These are phyloP conservation scores for Cladosporium sp. DNA, from an alignment of 2,329 filamentous ascomycete genomes.

Conservation along the genomic window DNA sequence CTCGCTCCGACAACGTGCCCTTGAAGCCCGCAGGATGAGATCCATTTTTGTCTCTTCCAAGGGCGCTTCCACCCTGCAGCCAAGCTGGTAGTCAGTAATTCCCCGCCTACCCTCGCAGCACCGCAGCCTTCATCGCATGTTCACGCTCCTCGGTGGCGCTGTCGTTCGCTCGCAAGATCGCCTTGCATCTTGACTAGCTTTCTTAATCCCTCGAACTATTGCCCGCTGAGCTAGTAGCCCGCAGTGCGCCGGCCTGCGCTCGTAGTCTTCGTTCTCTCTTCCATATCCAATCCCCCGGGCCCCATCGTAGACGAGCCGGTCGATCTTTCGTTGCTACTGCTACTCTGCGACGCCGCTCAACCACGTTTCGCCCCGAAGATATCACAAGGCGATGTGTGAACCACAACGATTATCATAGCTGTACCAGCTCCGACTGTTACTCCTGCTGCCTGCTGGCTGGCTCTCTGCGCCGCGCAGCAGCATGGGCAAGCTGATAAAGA, in stretches of 20 bases:
- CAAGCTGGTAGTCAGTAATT: constrained; percentile 8
- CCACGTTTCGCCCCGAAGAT: neutral
- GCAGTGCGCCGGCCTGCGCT: constrained; percentile 8
- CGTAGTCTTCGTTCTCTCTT: constrained; percentile 9
- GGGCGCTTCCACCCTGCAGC: constrained; percentile 13
- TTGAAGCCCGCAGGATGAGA: neutral
- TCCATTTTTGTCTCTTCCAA: constrained; percentile 7
- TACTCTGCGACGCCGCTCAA: neutral
- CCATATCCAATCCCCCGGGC: constrained; percentile 8
- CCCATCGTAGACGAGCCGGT: constrained; percentile 7
- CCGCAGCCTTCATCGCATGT: constrained; percentile 13
- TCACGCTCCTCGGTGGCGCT: constrained; percentile 6
- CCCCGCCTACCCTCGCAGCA: neutral
- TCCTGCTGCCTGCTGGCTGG: neutral
- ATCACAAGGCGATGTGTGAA: constrained; percentile 1
- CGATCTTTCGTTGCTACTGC: constrained; percentile 3
- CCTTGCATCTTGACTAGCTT: constrained; percentile 8
- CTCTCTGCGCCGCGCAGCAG: constrained; percentile 18
- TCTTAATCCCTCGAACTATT: neutral
- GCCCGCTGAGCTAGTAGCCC: neutral
- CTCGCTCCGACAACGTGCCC: constrained; percentile 1
- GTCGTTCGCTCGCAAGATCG: constrained; percentile 6
- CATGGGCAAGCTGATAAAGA: constrained; percentile 99
- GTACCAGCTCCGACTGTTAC: constrained; percentile 1
- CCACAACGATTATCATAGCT: constrained; percentile 3